Conservation (phyloP, 768 basidiomycete genomes). For the Amanita phalloides region DNA sequence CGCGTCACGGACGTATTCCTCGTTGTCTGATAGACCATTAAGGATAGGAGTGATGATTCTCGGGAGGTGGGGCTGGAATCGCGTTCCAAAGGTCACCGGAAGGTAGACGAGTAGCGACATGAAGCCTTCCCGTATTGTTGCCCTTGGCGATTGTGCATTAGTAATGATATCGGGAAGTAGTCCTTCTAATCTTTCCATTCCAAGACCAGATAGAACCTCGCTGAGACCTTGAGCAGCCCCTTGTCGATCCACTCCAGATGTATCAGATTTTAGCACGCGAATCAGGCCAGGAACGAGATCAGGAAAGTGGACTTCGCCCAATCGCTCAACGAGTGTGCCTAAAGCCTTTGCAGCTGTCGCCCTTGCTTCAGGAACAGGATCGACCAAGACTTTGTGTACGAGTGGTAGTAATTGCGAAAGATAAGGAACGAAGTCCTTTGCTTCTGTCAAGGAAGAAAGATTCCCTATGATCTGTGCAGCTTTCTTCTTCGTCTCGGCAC, state of each 20-base stretch:
- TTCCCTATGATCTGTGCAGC: constrained; percentile 98
- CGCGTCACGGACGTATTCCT: constrained; percentile 93
- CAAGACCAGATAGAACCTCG: constrained; percentile 90
- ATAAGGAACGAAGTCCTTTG: constrained; percentile 92
- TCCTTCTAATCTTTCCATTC: constrained; percentile 95
- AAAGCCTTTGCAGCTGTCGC: constrained; percentile 96
- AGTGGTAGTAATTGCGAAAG: constrained; percentile 81
- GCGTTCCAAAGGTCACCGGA: constrained; percentile 91
- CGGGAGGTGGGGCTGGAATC: constrained; percentile 92
- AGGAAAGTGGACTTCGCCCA: constrained; percentile 93
- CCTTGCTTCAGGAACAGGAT: constrained; percentile 95
- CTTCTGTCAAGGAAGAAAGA: constrained; percentile 78
- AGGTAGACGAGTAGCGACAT: constrained; percentile 95
- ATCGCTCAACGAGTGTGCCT: constrained; percentile 90
- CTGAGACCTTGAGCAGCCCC: constrained; percentile 96
- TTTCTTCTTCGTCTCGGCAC: constrained; percentile 91
- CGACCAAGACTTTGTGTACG: constrained; percentile 86
- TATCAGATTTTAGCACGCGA: constrained; percentile 82
- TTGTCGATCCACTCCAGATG: constrained; percentile 92
- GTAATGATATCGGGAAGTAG: constrained; percentile 89
- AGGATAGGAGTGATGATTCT: constrained; percentile 92
- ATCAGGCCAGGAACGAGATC: constrained; percentile 87
- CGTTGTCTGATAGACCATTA: constrained; percentile 81
- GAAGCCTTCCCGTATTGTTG: constrained; percentile 95
- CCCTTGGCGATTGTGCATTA: constrained; percentile 80